phyloP scores from a whole-genome alignment of 257 asterid genomes.

The Ophiorrhiza pumila region DNA sequence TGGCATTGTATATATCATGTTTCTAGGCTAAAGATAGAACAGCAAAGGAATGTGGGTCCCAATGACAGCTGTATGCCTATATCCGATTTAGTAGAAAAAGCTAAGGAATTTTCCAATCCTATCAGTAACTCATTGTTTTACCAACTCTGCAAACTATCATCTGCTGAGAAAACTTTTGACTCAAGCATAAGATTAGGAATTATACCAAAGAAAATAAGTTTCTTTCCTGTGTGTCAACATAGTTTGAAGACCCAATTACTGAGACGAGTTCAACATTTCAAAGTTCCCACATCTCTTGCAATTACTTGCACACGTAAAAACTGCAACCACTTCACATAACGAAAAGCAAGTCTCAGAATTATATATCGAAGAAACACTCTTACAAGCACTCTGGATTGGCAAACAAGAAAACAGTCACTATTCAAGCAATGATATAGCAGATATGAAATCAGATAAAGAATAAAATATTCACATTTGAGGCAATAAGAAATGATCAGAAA shows the following conservation, averaged over 20 bases:
- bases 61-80: background rate
- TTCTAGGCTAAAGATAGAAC: background rate
- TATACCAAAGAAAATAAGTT: background rate
- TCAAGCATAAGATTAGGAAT: background rate
- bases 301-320: background rate
- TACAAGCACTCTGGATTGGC: too few species aligned
- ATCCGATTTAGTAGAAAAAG: too few species aligned
- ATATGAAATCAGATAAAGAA: too few species aligned
- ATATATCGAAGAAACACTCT: background rate
- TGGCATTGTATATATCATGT: background rate
- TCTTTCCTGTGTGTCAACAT: background rate
- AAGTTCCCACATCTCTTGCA: background rate
- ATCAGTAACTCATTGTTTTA: background rate
- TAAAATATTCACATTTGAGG: too few species aligned
- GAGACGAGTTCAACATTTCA: background rate
- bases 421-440: too few species aligned
- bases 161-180: background rate
- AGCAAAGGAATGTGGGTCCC: background rate
- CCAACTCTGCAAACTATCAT: background rate
- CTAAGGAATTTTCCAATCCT: background rate
- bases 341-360: background rate
- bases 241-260: background rate
- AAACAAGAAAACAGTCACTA: too few species aligned
- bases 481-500: too few species aligned
- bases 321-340: background rate